Percentiles rank a stretch among this genome's conserved stretches.
Evolutionary conservation across 2,329 filamentous ascomycete species (phyloP).

Genomic region (Monilinia aucupariae): DNA sequence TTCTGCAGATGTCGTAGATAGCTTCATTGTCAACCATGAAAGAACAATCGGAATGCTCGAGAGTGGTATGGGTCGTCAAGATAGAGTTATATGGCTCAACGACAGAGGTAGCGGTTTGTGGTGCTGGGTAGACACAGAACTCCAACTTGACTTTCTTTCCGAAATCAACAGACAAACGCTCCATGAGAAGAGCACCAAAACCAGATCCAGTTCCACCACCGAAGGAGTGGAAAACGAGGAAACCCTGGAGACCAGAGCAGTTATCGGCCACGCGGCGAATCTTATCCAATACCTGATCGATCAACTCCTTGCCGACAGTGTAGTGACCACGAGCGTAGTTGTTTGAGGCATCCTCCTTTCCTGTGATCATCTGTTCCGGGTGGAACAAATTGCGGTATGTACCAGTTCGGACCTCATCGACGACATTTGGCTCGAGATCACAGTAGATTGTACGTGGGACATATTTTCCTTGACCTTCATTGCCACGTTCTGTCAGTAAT

Average conservation of each 20-base stretch:
- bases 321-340: constrained; percentile 67
- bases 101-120: constrained; percentile 57
- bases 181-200: constrained; percentile 59
- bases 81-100: constrained; percentile 65
- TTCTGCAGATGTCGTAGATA: constrained; percentile 62
- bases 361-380: constrained; percentile 60
- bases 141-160: constrained; percentile 65
- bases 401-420: constrained; percentile 62
- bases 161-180: constrained; percentile 59
- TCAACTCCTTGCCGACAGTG: constrained; percentile 62
- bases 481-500: constrained; percentile 25
- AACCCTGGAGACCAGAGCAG: constrained; percentile 60
- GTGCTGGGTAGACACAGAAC: constrained; percentile 60
- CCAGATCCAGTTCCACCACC: constrained; percentile 63
- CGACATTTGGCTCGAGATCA: constrained; percentile 61
- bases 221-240: constrained; percentile 64
- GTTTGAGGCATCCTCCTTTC: constrained; percentile 65
- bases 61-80: constrained; percentile 51
- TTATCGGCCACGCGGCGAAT: constrained; percentile 62
- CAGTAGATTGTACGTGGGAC: constrained; percentile 63
- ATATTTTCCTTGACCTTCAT: constrained; percentile 87
- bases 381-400: constrained; percentile 59
- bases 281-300: constrained; percentile 58
- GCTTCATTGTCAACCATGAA: constrained; percentile 66
- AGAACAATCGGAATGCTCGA: constrained; percentile 63